A percentile compares a stretch with the other conserved stretches of the same genome.
Conservation (phyloP, 2,329 filamentous ascomycete species). For the Sordariomycetes sp. region DNA sequence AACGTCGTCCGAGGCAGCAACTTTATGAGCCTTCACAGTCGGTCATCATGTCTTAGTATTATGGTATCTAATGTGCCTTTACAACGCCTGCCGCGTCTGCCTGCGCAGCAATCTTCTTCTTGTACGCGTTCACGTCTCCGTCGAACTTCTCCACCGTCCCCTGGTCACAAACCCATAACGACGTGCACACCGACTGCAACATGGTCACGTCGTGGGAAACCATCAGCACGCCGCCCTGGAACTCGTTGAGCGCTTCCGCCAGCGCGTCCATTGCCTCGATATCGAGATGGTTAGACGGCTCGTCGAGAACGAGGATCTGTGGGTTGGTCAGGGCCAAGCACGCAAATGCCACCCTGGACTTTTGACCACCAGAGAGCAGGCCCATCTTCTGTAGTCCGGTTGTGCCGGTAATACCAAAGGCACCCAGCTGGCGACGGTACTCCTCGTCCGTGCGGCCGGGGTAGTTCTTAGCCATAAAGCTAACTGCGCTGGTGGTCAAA, state of each 20-base stretch:
- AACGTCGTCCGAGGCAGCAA: too few relatives aligned
- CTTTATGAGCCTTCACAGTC: too few relatives aligned
- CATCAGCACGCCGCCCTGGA: conserved; percentile 94
- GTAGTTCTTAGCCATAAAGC: conserved; percentile 91
- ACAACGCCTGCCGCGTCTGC: conserved; percentile 84
- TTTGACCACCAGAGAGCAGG: conserved; percentile 90
- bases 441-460: conserved; percentile 91
- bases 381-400: conserved; percentile 96
- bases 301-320: conserved; percentile 95
- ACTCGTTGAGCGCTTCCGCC: conserved; percentile 71
- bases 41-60: too few relatives aligned
- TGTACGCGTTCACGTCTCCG: conserved; percentile 92
- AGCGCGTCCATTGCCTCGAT: conserved; percentile 99
- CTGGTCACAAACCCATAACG: conserved; percentile 91
- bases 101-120: conserved; percentile 89
- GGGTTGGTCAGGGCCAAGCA: conserved; percentile 89
- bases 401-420: conserved; percentile 84
- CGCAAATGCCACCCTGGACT: conserved; percentile 97
- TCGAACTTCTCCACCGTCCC: conserved; percentile 94
- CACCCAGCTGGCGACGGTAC: conserved; percentile 89
- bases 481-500: conserved; percentile 78
- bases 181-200: conserved; percentile 91
- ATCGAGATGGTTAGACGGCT: conserved; percentile 97
- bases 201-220: conserved; percentile 99
- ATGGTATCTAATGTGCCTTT: conserved; percentile 40